Conservation (phyloP, 768 basidiomycete species). For the Termitomyces sp. region DNA sequence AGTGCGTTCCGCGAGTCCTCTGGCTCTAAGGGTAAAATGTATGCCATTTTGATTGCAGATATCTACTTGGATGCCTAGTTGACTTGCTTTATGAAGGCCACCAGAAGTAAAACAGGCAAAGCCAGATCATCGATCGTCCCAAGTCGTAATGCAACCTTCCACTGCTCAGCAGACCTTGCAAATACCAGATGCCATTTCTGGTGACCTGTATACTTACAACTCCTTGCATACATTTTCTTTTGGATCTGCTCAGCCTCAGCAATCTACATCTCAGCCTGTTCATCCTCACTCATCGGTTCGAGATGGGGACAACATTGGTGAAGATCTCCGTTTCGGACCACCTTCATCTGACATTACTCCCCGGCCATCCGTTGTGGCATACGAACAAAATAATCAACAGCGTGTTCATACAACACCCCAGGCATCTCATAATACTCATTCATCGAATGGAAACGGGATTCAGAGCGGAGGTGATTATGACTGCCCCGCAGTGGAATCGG, state of each 20-base stretch:
- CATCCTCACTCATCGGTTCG: slow-evolving; percentile 34
- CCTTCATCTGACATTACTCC: slow-evolving; percentile 45
- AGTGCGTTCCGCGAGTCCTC: slow-evolving; percentile 3
- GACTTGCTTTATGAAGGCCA: slow-evolving; percentile 11
- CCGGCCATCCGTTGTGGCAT: slow-evolving; percentile 44
- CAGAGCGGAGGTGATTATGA: slow-evolving; percentile 11
- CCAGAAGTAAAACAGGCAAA: slow-evolving; percentile 10
- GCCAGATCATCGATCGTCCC: slow-evolving; percentile 11
- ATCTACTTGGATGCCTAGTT: neutral
- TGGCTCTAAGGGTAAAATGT: slow-evolving; percentile 8
- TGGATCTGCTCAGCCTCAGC: slow-evolving; percentile 35
- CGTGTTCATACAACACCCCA: slow-evolving; percentile 32
- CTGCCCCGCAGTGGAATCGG: slow-evolving; percentile 22
- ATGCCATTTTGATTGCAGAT: neutral
- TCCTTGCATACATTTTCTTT: slow-evolving; percentile 47
- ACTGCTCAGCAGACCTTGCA: slow-evolving; percentile 3
- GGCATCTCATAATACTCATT: slow-evolving; percentile 6
- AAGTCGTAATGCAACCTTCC: slow-evolving; percentile 1
- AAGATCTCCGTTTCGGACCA: slow-evolving; percentile 28
- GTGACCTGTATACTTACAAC: slow-evolving; percentile 39
- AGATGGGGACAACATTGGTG: slow-evolving; percentile 31
- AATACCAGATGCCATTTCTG: slow-evolving; percentile 11
- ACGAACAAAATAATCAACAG: slow-evolving; percentile 18
- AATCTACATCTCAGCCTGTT: slow-evolving; percentile 27
- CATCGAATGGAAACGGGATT: slow-evolving; percentile 5